Base-by-base conservation (phyloP, 2,329 filamentous ascomycete species). In the Epichloe gansuensis region DNA sequence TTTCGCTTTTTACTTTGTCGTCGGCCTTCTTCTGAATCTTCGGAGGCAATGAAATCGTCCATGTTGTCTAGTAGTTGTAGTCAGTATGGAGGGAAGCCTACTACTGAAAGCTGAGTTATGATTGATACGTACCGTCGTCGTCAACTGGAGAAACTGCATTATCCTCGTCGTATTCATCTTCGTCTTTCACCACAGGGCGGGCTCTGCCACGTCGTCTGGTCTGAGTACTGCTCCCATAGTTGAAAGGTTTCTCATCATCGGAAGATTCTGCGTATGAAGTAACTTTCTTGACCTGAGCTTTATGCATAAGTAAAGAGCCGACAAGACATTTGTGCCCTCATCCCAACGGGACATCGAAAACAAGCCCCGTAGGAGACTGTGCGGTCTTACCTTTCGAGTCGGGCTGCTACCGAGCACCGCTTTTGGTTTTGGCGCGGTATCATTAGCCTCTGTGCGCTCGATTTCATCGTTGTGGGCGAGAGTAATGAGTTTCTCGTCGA, bases 211-310 rank as follows among this genome's bases (percentile, higher is more conserved):
- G 70, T 55, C 65, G 70, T 51, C 68, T 70, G 38, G 64, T 60
- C 52, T 64, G 68, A 47, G 66, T 66, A 13, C 68, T 60, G 53
- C 64, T 70, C 59, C 69, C 63, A 45, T 71, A 67, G 2, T 68
- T 65, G 62, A 90, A 85, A 0, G 87, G 80, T 44, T 90, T 84
- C 12, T 87, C 84, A 50, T 88, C 85, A 51, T 87, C 85, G 44
- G 87, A 88, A 1, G 87, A 89, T 62, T 96, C 90, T 57, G 85
- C 84, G 65, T 97, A 97, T 64, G 78, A 93, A 58, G 93, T 77
- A 0, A 66, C 65, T 62, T 78, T 81, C 59, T 74, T 80, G 3
- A 64, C 66, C 77, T 80, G 50, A 1, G 48, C 2, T 4, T 11
- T 4, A 39, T 21, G 36, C 23, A 40, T 48, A 6, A 48, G 46